Base-by-base conservation (phyloP, 2,329 filamentous ascomycete species). In the Cyphellophora europaea region DNA sequence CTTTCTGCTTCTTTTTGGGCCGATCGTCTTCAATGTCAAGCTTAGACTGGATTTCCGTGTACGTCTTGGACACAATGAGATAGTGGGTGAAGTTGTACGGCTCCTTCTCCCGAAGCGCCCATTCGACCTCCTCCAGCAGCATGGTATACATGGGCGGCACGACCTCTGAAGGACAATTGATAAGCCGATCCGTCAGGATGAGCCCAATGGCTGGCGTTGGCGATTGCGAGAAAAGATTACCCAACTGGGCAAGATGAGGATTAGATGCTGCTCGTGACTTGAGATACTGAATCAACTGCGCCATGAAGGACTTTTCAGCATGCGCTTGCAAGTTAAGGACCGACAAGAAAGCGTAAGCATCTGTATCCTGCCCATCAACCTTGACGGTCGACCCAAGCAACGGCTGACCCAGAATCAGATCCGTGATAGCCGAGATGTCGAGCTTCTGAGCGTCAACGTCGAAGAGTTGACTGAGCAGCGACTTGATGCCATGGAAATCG, bases 91-190 rank as follows among this genome's bases (percentile, higher is more conserved):
- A 98, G 36, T 79, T 71, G 60, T 94, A 96, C 0, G 88, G 87
- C 61, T 96, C 87, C 53, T 83, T 81, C 55, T 94, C 87, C 55
- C 93, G 79, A 3, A 94, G 66, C 1, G 91, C 91, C 54, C 81
- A 88, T 52, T 81, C 71, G 33, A 98, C 79, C 69, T 98, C 91
- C 54, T 96, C 87, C 32, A 84, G 67, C 33, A 98, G 74, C 86
- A 95, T 94, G 33, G 72, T 77, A 71, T 95, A 96, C 76, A 96
- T 82, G 3, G 91, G 89, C 18, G 91, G 89, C 11, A 87, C 77
- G 44, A 94, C 79, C 60, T 96, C 85, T 11, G 84, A 70, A n/a
- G 91, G 91, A 69, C 95, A 88, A 65, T 98, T 98, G 67, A 98
- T 87, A 51, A 96, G 69, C 14, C 89, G 78, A 60, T 98, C 91